Base-by-base conservation (phyloP, 208 protist genomes). In the Leishmania turanica region DNA sequence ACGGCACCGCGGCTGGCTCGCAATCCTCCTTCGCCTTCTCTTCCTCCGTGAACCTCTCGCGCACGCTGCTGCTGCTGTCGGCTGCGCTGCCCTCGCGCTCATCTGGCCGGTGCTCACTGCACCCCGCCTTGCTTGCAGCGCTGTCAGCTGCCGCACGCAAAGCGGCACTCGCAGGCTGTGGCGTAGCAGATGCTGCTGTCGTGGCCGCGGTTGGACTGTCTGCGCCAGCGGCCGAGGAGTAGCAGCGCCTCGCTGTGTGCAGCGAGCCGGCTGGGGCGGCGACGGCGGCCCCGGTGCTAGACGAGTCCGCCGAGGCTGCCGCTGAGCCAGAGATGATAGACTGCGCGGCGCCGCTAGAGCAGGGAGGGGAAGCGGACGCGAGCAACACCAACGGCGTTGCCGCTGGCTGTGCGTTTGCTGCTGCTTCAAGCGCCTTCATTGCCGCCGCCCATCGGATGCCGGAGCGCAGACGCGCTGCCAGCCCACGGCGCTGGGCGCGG, bases 21-120 rank as follows among this genome's bases (percentile, higher is more conserved):
- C 5, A 31, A 2, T 79, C 82, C 51, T 83, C 75, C 42, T 78
- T 54, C n/a, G 62, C 37, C 53, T 75, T 81, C 17, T 53, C 31
- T 27, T 54, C 68, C 71, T 75, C 72, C 9, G 45, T 21, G 9
- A 21, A 1, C 51, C 21, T 66, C 34, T 77, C 34, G 9, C 45
- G 51, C 13, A 1, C 47, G 15, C 31, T 76, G n/a, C 11, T 62
- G 72, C 47, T 58, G 72, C 72, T 58, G 17, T 53, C 42, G 24
- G 21, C 42, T 21, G 42, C 19, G 15, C 21, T 24, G 31, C 42
- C 9, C 5, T 51, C 37, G 9, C 24, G 37, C 7, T 19, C 68
- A 8, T 34, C 31, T 3, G 27, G 7, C 37, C 37, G 34, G 37
- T 7, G 34, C 31, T 53, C 68, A 53, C 72, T 42, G 72, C 51